A percentile compares a stretch with the other conserved stretches of the same genome.
Evolutionary conservation across 768 basidiomycete genomes (phyloP).

Genomic region (Hericium alpestre): DNA sequence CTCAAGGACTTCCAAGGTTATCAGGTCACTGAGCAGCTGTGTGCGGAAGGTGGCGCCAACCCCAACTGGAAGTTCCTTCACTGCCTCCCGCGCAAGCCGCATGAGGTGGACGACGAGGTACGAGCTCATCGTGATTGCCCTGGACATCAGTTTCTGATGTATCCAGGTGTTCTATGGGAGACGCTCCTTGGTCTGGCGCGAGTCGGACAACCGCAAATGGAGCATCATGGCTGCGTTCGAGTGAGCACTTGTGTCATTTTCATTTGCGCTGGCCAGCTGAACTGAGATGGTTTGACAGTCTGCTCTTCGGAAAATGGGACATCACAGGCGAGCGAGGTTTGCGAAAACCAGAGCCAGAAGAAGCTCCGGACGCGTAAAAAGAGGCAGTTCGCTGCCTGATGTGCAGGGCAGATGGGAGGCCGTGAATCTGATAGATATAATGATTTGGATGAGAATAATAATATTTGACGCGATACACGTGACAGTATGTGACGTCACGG

Average conservation of each 20-base stretch:
- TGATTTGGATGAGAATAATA: no score
- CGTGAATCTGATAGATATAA: no score
- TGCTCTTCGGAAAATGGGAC: slow-evolving; percentile 26
- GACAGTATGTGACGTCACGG: background rate
- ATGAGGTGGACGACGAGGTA: slow-evolving; percentile 95
- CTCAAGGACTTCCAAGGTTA: slow-evolving; percentile 83
- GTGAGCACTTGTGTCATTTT: slow-evolving; percentile 33
- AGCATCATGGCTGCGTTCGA: slow-evolving; percentile 90
- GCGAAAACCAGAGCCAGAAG: slow-evolving; percentile 1
- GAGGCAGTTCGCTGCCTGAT: no score
- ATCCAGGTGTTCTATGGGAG: slow-evolving; percentile 83
- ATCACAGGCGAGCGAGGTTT: background rate
- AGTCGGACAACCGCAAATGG: slow-evolving; percentile 96
- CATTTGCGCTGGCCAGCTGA: background rate
- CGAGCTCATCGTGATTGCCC: slow-evolving; percentile 3
- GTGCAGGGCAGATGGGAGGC: no score
- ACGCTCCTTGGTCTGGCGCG: slow-evolving; percentile 84
- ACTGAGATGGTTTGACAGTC: slow-evolving; percentile 19
- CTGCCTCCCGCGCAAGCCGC: slow-evolving; percentile 82
- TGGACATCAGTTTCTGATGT: slow-evolving; percentile 2
- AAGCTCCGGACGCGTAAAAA: background rate
- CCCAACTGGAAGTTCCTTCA: slow-evolving; percentile 92
- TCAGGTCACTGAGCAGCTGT: slow-evolving; percentile 86
- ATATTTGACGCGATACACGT: background rate
- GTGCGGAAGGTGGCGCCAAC: slow-evolving; percentile 70